Conservation (phyloP, 495 filamentous ascomycete genomes). For the Acidomyces sp. region DNA sequence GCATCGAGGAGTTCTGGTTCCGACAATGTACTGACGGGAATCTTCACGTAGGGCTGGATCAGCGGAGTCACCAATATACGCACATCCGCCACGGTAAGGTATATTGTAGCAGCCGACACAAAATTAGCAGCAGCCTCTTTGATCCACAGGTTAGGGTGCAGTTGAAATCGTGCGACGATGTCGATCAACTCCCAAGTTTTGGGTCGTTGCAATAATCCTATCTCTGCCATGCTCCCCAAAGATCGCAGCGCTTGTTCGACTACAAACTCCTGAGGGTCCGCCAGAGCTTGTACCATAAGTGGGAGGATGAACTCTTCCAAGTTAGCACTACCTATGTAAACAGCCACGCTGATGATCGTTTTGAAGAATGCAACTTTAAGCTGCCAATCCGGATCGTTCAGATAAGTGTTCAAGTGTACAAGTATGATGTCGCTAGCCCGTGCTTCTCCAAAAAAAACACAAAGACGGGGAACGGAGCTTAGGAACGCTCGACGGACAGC, state of each 20-base stretch:
- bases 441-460: slow-evolving; percentile 83
- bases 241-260: slow-evolving; percentile 82
- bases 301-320: slow-evolving; percentile 94
- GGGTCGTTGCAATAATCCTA: slow-evolving; percentile 74
- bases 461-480: slow-evolving; percentile 82
- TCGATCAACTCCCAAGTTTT: slow-evolving; percentile 80
- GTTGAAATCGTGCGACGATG: slow-evolving; percentile 65
- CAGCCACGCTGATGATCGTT: slow-evolving; percentile 82
- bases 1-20: slow-evolving; percentile 66
- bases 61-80: slow-evolving; percentile 72
- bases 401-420: slow-evolving; percentile 91
- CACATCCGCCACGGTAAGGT: slow-evolving; percentile 68
- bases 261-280: slow-evolving; percentile 90
- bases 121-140: slow-evolving; percentile 77
- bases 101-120: slow-evolving; percentile 59
- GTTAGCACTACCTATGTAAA: slow-evolving; percentile 73
- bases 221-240: slow-evolving; percentile 73
- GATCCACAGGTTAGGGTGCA: slow-evolving; percentile 94
- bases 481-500: slow-evolving; percentile 89
- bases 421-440: slow-evolving; percentile 88
- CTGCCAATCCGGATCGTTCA: slow-evolving; percentile 94
- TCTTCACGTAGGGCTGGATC: slow-evolving; percentile 67
- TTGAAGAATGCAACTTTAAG: slow-evolving; percentile 95
- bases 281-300: slow-evolving; percentile 91
- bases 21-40: slow-evolving; percentile 46